Percentiles rank a stretch among this genome's conserved stretches.
These are phyloP conservation scores for Medicago lupulina DNA, from an alignment of 306 rosid species.

Conservation along the genomic window DNA sequence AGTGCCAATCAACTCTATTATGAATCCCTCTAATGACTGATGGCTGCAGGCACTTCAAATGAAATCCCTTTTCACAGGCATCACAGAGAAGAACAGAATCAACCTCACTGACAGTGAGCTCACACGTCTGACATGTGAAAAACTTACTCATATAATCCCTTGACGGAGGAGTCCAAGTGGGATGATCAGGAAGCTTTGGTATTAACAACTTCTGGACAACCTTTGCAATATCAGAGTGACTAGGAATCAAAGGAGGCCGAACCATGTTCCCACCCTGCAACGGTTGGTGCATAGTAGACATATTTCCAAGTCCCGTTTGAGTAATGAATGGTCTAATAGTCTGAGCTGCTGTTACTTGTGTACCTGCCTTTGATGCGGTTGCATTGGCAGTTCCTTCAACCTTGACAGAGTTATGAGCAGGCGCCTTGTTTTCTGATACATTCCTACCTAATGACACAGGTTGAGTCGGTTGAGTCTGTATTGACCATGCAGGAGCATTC, in stretches of 20 bases:
- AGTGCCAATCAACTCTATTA: slow-evolving; percentile 96
- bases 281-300: slow-evolving; percentile 58
- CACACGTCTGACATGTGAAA: slow-evolving; percentile 83
- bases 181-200: slow-evolving; percentile 83
- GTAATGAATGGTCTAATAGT: slow-evolving; percentile 65
- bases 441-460: slow-evolving; percentile 60
- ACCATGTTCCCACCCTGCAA: slow-evolving; percentile 61
- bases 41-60: slow-evolving; percentile 78
- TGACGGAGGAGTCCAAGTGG: slow-evolving; percentile 97
- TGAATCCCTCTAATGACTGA: slow-evolving; percentile 83
- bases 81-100: slow-evolving; percentile 91
- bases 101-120: slow-evolving; percentile 78
- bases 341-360: slow-evolving; percentile 63
- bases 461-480: slow-evolving; percentile 76
- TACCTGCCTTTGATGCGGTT: slow-evolving; percentile 48
- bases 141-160: slow-evolving; percentile 98
- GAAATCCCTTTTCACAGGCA: slow-evolving; percentile 97
- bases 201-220: slow-evolving; percentile 78
- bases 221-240: slow-evolving; percentile 80
- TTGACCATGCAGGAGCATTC: slow-evolving; percentile 78
- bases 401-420: slow-evolving; percentile 59
- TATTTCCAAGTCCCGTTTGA: slow-evolving; percentile 72
- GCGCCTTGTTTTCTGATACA: slow-evolving; percentile 70
- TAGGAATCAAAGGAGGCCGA: slow-evolving; percentile 70
- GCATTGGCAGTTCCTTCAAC: slow-evolving; percentile 60